These are phyloP conservation scores for Penicillium sp. DNA, from an alignment of 2,329 filamentous ascomycete genomes.

Conservation along the genomic window DNA sequence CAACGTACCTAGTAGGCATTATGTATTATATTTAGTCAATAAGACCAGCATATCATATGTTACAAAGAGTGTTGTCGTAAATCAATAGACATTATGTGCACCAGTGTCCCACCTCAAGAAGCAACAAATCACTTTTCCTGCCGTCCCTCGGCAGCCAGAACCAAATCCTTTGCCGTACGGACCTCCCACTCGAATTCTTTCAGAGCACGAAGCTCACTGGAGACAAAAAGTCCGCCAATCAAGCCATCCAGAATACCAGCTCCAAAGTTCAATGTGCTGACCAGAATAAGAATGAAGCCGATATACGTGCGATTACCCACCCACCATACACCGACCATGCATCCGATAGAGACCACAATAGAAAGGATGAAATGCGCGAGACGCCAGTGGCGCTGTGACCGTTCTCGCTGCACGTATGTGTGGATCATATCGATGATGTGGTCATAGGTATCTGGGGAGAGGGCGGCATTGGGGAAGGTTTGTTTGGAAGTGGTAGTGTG, in stretches of 20 bases:
- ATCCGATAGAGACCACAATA: constrained; percentile 68
- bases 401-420: constrained; percentile 70
- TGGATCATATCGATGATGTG: constrained; percentile 71
- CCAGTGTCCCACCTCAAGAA: not conserved
- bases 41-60: not conserved
- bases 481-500: constrained; percentile 18
- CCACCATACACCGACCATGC: constrained; percentile 85
- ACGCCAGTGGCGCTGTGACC: constrained; percentile 69
- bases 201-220: constrained; percentile 76
- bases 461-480: constrained; percentile 28
- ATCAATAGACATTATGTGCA: not conserved
- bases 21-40: not conserved
- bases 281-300: constrained; percentile 74
- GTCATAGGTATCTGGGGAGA: constrained; percentile 61
- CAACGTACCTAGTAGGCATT: not conserved
- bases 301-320: constrained; percentile 68
- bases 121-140: not conserved
- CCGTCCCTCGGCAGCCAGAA: constrained; percentile 17
- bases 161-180: constrained; percentile 58
- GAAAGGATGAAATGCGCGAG: constrained; percentile 71
- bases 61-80: not conserved
- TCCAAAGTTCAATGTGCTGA: constrained; percentile 75
- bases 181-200: constrained; percentile 96
- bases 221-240: constrained; percentile 83
- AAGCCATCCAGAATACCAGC: constrained; percentile 81